These are phyloP conservation scores for Dryas alaskensis DNA, from an alignment of 306 rosid species.

Conservation along the genomic window DNA sequence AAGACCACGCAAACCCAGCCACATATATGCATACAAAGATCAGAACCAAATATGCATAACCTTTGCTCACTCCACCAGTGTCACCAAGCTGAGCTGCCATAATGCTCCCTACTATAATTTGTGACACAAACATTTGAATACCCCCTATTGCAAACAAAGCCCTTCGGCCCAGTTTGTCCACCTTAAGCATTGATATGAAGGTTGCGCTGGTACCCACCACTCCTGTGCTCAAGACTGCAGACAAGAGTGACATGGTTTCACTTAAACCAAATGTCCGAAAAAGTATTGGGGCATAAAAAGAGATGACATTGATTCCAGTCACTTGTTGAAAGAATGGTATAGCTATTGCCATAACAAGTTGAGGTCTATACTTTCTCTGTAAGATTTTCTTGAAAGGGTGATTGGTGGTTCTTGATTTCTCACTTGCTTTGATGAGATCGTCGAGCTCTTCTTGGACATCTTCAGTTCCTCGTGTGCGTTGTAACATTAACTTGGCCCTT, in stretches of 20 bases:
- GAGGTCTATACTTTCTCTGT: constrained; percentile 52
- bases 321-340: constrained; percentile 70
- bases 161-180: constrained; percentile 61
- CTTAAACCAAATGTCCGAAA: constrained; percentile 56
- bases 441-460: constrained; percentile 52
- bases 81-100: constrained; percentile 53
- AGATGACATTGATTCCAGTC: constrained; percentile 61
- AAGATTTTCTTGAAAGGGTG: constrained; percentile 50
- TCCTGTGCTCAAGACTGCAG: constrained; percentile 39
- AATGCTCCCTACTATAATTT: constrained; percentile 43
- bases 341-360: constrained; percentile 58
- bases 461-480: constrained; percentile 45
- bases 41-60: constrained; percentile 47
- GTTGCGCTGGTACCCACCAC: constrained; percentile 44
- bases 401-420: constrained; percentile 36
- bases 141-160: constrained; percentile 53
- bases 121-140: constrained; percentile 55
- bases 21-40: constrained; percentile 49
- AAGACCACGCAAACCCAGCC: constrained; percentile 66
- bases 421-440: constrained; percentile 49
- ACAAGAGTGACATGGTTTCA: constrained; percentile 51
- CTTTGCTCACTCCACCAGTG: constrained; percentile 43
- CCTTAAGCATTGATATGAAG: constrained; percentile 59
- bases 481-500: constrained; percentile 52
- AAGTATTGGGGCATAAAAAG: constrained; percentile 56